phyloP scores from a whole-genome alignment of 805 yeast species.

The Isabelozyma gotoi region DNA sequence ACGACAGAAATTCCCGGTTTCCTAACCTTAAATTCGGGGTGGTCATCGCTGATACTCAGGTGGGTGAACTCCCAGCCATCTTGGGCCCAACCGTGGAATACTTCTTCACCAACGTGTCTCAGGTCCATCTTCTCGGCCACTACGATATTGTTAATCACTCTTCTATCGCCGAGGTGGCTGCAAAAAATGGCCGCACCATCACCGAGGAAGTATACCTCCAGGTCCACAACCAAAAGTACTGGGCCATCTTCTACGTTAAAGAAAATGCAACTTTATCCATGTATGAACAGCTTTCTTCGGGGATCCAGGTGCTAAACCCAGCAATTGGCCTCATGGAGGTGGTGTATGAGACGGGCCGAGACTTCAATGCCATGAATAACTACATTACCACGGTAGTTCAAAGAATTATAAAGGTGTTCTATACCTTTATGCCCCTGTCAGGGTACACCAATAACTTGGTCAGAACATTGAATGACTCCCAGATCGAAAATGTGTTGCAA shows the following conservation, averaged over 20 bases:
- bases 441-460: slow-evolving; percentile 17
- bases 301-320: slow-evolving; percentile 15
- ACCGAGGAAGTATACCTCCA: slow-evolving; percentile 25
- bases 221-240: slow-evolving; percentile 30
- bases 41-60: slow-evolving; percentile 22
- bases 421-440: slow-evolving; percentile 14
- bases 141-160: slow-evolving; percentile 21
- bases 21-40: slow-evolving; percentile 23
- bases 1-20: slow-evolving; percentile 16
- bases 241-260: slow-evolving; percentile 28
- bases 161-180: slow-evolving; percentile 16
- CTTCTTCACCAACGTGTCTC: slow-evolving; percentile 20
- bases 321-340: slow-evolving; percentile 20
- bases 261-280: slow-evolving; percentile 26
- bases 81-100: slow-evolving; percentile 20
- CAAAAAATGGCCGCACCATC: slow-evolving; percentile 17
- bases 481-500: slow-evolving; percentile 5
- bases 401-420: slow-evolving; percentile 13
- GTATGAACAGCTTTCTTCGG: slow-evolving; percentile 16
- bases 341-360: slow-evolving; percentile 32
- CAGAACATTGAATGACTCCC: slow-evolving; percentile 7
- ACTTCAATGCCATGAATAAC: slow-evolving; percentile 28
- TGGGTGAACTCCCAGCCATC: slow-evolving; percentile 19
- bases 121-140: slow-evolving; percentile 19
- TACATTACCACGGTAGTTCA: slow-evolving; percentile 17